Percentiles rank a stretch among this genome's conserved stretches.
Conservation (phyloP, 441 rosid species). For the Eugenia klotzschiana region DNA sequence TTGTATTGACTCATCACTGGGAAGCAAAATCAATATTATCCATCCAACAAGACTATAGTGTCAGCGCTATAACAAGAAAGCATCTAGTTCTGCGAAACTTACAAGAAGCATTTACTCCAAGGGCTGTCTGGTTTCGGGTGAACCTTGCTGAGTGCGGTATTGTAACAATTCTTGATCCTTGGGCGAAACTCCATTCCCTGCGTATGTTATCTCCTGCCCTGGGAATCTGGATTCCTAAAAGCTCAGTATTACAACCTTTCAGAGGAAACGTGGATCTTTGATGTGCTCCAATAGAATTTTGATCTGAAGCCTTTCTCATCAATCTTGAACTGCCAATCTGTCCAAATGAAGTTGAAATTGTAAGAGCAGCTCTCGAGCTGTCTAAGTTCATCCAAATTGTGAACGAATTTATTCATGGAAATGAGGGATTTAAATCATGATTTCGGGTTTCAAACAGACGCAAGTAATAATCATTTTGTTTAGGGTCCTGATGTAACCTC, state of each 20-base stretch:
- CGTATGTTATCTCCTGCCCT: slow-evolving; percentile 14
- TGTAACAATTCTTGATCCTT: slow-evolving; percentile 37
- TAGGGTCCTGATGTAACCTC: neutral
- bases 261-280: slow-evolving; percentile 12
- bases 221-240: slow-evolving; percentile 13
- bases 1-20: neutral
- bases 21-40: neutral
- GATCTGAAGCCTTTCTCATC: slow-evolving; percentile 2
- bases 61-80: neutral
- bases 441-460: neutral
- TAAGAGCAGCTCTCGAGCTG: slow-evolving; percentile 7
- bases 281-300: slow-evolving; percentile 6
- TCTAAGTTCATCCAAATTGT: neutral
- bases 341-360: slow-evolving; percentile 13
- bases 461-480: neutral
- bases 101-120: slow-evolving; percentile 60
- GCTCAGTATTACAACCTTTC: slow-evolving; percentile 8
- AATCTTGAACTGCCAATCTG: slow-evolving; percentile 22
- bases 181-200: slow-evolving; percentile 37
- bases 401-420: neutral
- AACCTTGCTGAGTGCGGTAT: slow-evolving; percentile 14
- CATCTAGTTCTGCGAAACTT: neutral
- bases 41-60: neutral
- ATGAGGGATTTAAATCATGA: neutral
- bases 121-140: slow-evolving; percentile 12